phyloP scores from a whole-genome alignment of 768 basidiomycete species.

The Termitomyces sp. region DNA sequence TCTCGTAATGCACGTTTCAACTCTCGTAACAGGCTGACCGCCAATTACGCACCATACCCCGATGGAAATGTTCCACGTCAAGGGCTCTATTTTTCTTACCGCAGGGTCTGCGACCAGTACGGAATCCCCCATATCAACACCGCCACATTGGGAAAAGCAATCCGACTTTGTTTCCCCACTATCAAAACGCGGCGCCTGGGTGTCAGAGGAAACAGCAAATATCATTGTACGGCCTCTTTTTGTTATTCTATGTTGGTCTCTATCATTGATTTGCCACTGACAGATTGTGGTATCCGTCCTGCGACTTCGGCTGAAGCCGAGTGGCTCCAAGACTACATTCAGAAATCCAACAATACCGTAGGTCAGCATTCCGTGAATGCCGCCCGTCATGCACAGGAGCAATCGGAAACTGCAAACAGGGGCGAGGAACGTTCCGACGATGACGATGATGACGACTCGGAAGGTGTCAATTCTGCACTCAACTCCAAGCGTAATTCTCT shows the following conservation, averaged over 20 bases:
- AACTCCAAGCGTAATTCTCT: slow-evolving; percentile 73
- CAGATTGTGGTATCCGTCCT: slow-evolving; percentile 90
- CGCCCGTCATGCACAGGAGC: slow-evolving; percentile 67
- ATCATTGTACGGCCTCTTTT: slow-evolving; percentile 68
- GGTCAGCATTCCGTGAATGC: slow-evolving; percentile 72
- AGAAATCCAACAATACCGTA: slow-evolving; percentile 84
- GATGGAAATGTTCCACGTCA: slow-evolving; percentile 93
- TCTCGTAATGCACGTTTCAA: neutral
- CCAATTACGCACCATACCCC: slow-evolving; percentile 86
- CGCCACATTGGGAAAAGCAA: slow-evolving; percentile 92
- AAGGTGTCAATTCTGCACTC: slow-evolving; percentile 56
- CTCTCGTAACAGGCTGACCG: slow-evolving; percentile 57
- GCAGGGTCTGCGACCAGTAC: slow-evolving; percentile 87
- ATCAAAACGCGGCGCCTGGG: slow-evolving; percentile 94
- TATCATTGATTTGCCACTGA: slow-evolving; percentile 26
- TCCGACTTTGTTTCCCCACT: slow-evolving; percentile 87
- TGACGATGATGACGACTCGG: slow-evolving; percentile 84
- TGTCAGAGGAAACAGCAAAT: slow-evolving; percentile 92
- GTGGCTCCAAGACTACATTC: slow-evolving; percentile 88
- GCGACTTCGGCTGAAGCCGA: slow-evolving; percentile 89
- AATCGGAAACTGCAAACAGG: slow-evolving; percentile 51
- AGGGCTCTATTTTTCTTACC: slow-evolving; percentile 91
- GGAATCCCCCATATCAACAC: slow-evolving; percentile 94
- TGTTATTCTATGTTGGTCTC: slow-evolving; percentile 25
- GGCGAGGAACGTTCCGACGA: slow-evolving; percentile 76